A percentile compares a stretch with the other conserved stretches of the same genome.
phyloP scores from a whole-genome alignment of 2,329 filamentous ascomycete genomes.

The Cryphonectria parasitica region DNA sequence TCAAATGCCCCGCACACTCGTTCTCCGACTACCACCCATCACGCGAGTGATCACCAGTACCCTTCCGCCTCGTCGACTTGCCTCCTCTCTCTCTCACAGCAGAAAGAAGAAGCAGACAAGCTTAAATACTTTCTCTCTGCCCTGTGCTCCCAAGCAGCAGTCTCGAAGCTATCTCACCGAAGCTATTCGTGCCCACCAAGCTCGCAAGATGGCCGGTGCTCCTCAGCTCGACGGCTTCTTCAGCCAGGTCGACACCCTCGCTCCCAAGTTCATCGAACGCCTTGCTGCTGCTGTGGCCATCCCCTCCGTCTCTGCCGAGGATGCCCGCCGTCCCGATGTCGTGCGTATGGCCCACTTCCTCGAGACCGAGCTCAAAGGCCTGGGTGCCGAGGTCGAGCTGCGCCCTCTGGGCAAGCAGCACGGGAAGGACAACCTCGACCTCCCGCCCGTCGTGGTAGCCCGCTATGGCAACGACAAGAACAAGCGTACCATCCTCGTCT shows the following conservation, averaged over 20 bases:
- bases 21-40: slow-evolving; percentile 35
- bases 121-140: background rate
- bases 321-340: slow-evolving; percentile 86
- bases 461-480: slow-evolving; percentile 90
- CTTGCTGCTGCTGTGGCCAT: slow-evolving; percentile 93
- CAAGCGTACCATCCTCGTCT: slow-evolving; percentile 95
- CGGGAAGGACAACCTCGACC: slow-evolving; percentile 84
- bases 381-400: slow-evolving; percentile 46
- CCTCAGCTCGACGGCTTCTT: slow-evolving; percentile 91
- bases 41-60: slow-evolving; percentile 17
- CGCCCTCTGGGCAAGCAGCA: slow-evolving; percentile 90
- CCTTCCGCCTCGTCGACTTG: slow-evolving; percentile 27
- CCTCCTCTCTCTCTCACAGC: slow-evolving; percentile 20
- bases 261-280: slow-evolving; percentile 84
- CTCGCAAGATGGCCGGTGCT: slow-evolving; percentile 71
- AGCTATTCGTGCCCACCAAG: slow-evolving; percentile 60
- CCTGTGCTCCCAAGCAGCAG: slow-evolving; percentile 9
- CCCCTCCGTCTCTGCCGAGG: slow-evolving; percentile 91
- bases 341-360: slow-evolving; percentile 96
- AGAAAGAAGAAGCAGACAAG: background rate
- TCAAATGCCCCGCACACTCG: slow-evolving; percentile 52
- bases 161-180: slow-evolving; percentile 55
- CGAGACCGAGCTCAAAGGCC: slow-evolving; percentile 38
- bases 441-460: slow-evolving; percentile 89
- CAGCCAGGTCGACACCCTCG: slow-evolving; percentile 82